Evolutionary conservation across 495 filamentous ascomycete species (phyloP).

Genomic region (Neurospora sp.): DNA sequence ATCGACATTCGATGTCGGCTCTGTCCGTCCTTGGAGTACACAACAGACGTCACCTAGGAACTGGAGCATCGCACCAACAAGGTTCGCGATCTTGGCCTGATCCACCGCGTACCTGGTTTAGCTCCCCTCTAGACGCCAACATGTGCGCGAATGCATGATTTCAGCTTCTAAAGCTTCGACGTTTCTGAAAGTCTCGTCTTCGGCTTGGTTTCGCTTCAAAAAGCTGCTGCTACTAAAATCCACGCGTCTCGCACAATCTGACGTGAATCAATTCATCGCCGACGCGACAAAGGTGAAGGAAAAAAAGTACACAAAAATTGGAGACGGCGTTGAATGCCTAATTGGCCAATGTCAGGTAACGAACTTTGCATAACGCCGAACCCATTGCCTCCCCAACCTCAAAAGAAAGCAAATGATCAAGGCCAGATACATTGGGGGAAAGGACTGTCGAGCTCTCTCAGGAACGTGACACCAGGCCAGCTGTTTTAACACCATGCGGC

Average conservation of each 20-base stretch:
- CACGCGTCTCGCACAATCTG: background rate
- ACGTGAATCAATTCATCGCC: background rate
- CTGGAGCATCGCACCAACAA: background rate
- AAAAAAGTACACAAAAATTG: background rate
- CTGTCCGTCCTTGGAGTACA: background rate
- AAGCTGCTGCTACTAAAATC: background rate
- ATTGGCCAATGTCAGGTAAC: constrained; percentile 13
- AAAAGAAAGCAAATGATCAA: background rate
- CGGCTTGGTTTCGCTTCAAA: background rate
- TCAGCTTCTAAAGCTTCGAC: background rate
- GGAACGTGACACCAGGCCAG: background rate
- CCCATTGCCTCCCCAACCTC: background rate
- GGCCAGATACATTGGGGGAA: background rate
- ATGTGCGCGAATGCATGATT: background rate
- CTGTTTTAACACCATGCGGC: background rate
- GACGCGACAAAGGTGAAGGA: background rate
- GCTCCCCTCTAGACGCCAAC: background rate
- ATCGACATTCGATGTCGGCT: background rate
- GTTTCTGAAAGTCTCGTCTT: background rate
- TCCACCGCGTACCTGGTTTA: background rate
- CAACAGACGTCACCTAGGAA: background rate
- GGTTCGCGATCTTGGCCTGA: background rate
- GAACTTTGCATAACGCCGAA: background rate
- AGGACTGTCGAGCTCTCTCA: background rate
- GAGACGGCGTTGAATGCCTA: background rate